Conservation (phyloP, 768 basidiomycete genomes). For the Mycena polygramma region DNA sequence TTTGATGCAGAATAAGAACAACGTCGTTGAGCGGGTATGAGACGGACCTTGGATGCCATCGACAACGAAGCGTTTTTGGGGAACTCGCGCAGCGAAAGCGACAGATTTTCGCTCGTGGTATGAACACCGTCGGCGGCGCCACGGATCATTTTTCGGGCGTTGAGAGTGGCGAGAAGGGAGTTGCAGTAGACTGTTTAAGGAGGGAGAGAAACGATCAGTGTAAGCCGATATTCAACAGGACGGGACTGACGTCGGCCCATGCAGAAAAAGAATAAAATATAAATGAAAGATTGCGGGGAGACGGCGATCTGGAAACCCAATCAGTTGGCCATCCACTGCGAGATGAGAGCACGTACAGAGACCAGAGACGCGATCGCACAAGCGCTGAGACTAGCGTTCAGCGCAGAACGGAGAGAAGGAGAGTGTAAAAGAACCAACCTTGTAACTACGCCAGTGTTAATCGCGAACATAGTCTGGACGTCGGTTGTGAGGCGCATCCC, state of each 20-base stretch:
- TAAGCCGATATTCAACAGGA: not conserved
- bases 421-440: slow-evolving; percentile 43
- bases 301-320: slow-evolving; percentile 56
- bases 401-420: not conserved
- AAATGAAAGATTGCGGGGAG: slow-evolving; percentile 64
- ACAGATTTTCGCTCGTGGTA: slow-evolving; percentile 56
- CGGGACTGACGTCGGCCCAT: slow-evolving; percentile 66
- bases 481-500: not conserved
- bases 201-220: not conserved
- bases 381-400: slow-evolving; percentile 48
- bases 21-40: not conserved
- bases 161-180: slow-evolving; percentile 71
- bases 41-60: slow-evolving; percentile 49
- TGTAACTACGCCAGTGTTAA: slow-evolving; percentile 59
- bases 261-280: slow-evolving; percentile 72
- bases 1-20: slow-evolving; percentile 1
- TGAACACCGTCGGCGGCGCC: slow-evolving; percentile 53
- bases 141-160: slow-evolving; percentile 65
- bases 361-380: slow-evolving; percentile 70
- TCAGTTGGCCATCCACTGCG: not conserved
- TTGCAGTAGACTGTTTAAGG: slow-evolving; percentile 65
- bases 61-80: slow-evolving; percentile 46
- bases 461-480: slow-evolving; percentile 57
- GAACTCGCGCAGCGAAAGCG: slow-evolving; percentile 55
- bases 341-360: slow-evolving; percentile 48